Base-by-base conservation (phyloP, 129 eudicot species). In the Oenanthe sinensis region DNA sequence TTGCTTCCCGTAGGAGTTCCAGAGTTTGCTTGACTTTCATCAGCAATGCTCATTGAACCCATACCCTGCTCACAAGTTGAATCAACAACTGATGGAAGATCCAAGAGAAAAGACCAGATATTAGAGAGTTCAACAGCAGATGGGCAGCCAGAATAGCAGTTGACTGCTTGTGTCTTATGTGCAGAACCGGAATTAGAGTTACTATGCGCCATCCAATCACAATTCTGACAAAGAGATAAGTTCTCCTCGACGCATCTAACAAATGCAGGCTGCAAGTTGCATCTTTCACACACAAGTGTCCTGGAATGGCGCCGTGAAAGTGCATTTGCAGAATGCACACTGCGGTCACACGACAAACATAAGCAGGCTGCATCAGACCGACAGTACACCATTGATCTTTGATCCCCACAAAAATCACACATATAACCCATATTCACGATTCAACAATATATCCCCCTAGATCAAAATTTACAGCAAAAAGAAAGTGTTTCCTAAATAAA, bases 291-390 rank as follows among this genome's bases (percentile, higher is more conserved):
- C 43, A 88, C 85, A 4, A 95, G 93, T 24, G 97, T 95, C 58
- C 98, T 86, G 3, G 94, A 87, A 80, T 95, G 98, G 65, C 97
- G 97, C 74, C 78, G 83, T 24, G 98, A 91, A 55, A 95, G 92
- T 79, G 97, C 92, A 81, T 95, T 95, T 42, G 98, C 98, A 20
- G 97, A 91, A 83, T 95, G 98, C 47, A 95, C 85, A 76, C 84
- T 88, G 6, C 96, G 92, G 79, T 95, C 97, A 83, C 98, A 95
- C 10, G 98, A 90, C 69, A 95, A 74, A 82, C 98, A 95, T 78
- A 95, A 90, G 82, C 88, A 88, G 48, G 98, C 98, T 74, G 90
- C 91, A 87, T 95, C 98, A 63, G 98, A 91, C 37, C 96, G 89
- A 84, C 98, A 95, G 79, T 90, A 91, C 46, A 95, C 93, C 85